Evolutionary conservation across 495 filamentous ascomycete genomes (phyloP).

Genomic region (Tricharina praecox): DNA sequence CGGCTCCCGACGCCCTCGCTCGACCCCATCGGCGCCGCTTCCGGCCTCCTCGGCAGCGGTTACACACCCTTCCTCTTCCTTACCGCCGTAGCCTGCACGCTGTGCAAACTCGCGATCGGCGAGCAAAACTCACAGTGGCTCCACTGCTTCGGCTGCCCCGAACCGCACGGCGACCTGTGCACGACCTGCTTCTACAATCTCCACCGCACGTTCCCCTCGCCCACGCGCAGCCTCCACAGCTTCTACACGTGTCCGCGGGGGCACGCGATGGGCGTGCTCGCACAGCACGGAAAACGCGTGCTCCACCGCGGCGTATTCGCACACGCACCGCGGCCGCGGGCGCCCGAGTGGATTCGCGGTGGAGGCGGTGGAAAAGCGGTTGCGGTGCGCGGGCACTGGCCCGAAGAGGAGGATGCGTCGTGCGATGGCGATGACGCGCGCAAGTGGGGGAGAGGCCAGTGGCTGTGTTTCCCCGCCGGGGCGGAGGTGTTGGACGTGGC

Average conservation of each 20-base stretch:
- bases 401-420: slow-evolving; percentile 1
- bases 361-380: slow-evolving; percentile 5
- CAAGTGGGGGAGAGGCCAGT: slow-evolving; percentile 11
- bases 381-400: slow-evolving; percentile 20
- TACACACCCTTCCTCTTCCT: neutral
- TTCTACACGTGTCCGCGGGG: slow-evolving; percentile 8
- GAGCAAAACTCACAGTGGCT: slow-evolving; percentile 9
- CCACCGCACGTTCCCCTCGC: slow-evolving; percentile 4
- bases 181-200: slow-evolving; percentile 14
- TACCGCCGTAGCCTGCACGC: neutral
- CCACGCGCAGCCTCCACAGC: neutral
- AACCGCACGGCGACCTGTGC: slow-evolving; percentile 13
- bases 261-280: slow-evolving; percentile 13
- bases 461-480: slow-evolving; percentile 15
- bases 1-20: neutral
- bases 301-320: slow-evolving; percentile 11
- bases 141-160: slow-evolving; percentile 11
- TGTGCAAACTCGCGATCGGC: slow-evolving; percentile 4
- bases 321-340: slow-evolving; percentile 1
- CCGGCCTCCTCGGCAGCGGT: neutral
- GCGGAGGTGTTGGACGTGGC: slow-evolving; percentile 17
- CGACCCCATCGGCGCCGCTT: neutral
- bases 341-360: slow-evolving; percentile 14
- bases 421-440: slow-evolving; percentile 7
- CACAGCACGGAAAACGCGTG: slow-evolving; percentile 13